Evolutionary conservation across 2,329 filamentous ascomycete species (phyloP).

Genomic region (Colletotrichum sp.): DNA sequence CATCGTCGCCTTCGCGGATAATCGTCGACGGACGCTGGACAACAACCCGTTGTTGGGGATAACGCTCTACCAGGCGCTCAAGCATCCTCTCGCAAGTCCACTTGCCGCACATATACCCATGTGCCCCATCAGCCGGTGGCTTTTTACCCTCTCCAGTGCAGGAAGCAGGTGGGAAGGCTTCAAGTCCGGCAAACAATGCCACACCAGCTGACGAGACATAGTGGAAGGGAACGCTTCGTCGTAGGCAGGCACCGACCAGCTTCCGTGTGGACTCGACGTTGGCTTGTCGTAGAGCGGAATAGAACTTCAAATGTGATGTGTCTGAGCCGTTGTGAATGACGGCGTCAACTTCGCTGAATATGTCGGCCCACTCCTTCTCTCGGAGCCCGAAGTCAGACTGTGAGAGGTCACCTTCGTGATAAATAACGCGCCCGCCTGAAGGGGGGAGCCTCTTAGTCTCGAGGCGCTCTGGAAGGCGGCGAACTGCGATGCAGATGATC

Average conservation of each 20-base stretch:
- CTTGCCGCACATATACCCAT: background rate
- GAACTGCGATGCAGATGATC: background rate
- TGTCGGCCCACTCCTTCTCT: background rate
- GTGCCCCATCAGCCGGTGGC: background rate
- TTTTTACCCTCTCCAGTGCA: background rate
- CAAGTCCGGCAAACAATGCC: background rate
- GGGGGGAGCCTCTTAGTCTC: background rate
- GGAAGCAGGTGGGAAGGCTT: background rate
- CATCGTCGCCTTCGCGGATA: background rate
- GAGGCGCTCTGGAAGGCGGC: background rate
- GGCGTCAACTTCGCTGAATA: background rate
- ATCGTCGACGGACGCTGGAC: background rate
- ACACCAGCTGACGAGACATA: background rate
- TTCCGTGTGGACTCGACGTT: background rate
- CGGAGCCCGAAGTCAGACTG: background rate
- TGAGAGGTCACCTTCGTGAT: constrained; percentile 31
- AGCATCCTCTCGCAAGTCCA: background rate
- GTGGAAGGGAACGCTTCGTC: background rate
- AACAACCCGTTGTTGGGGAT: background rate
- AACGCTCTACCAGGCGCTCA: background rate
- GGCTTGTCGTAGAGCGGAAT: background rate
- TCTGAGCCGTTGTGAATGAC: background rate
- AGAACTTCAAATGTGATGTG: background rate
- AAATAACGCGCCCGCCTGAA: background rate
- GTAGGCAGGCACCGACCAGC: background rate